Percentiles rank a stretch among this genome's conserved stretches.
Conservation (phyloP, 2,329 filamentous ascomycete species). For the Eutypa lata region DNA sequence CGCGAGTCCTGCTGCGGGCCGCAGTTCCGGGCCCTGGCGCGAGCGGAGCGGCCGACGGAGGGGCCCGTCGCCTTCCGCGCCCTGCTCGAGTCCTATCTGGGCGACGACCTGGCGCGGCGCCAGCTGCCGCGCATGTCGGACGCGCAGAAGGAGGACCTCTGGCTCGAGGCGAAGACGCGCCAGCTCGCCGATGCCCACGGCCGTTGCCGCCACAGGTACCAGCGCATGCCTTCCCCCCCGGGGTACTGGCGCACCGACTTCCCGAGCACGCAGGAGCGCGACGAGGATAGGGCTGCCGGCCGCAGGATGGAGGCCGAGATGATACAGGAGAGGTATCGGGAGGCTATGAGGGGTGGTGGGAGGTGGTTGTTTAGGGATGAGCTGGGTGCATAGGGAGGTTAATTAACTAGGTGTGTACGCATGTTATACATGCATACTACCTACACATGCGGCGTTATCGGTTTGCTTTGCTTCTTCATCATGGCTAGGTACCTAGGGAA, state of each 20-base stretch:
- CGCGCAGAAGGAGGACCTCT: slow-evolving; percentile 61
- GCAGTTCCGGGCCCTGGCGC: slow-evolving; percentile 65
- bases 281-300: slow-evolving; percentile 63
- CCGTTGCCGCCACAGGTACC: slow-evolving; percentile 72
- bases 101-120: slow-evolving; percentile 57
- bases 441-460: too few species aligned
- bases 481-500: too few species aligned
- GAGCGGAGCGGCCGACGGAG: slow-evolving; percentile 41
- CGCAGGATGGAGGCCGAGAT: slow-evolving; percentile 59
- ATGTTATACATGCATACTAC: too few species aligned
- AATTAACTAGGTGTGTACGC: too few species aligned
- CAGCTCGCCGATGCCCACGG: slow-evolving; percentile 72
- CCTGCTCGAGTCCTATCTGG: slow-evolving; percentile 55
- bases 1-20: slow-evolving; percentile 74
- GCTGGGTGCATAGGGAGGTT: slow-evolving; percentile 28
- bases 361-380: slow-evolving; percentile 83
- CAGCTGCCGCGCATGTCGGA: slow-evolving; percentile 47
- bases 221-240: slow-evolving; percentile 70
- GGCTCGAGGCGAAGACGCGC: slow-evolving; percentile 73
- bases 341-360: slow-evolving; percentile 76
- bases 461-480: background rate
- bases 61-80: slow-evolving; percentile 20
- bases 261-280: slow-evolving; percentile 78
- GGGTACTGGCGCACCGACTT: slow-evolving; percentile 93
- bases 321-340: slow-evolving; percentile 71